These are phyloP conservation scores for Sutorius eximius DNA, from an alignment of 1,284 basidiomycete species.

Conservation along the genomic window DNA sequence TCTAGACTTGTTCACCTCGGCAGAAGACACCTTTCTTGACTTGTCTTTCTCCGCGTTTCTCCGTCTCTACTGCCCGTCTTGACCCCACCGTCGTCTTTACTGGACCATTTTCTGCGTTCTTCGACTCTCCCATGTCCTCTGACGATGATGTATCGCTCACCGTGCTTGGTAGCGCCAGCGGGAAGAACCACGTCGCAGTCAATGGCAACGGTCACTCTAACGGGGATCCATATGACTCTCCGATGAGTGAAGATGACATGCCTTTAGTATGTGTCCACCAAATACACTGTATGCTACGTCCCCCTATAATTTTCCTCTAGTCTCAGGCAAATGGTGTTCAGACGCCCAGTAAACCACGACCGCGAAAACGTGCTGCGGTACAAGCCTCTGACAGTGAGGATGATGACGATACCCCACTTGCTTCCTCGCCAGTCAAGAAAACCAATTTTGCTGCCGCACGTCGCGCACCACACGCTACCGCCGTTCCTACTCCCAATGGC, in stretches of 20 bases:
- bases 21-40: constrained; percentile 21
- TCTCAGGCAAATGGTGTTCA: constrained; percentile 44
- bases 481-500: constrained; percentile 36
- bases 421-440: constrained; percentile 65
- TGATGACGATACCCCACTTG: constrained; percentile 71
- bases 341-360: constrained; percentile 48
- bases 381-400: constrained; percentile 63
- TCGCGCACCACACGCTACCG: constrained; percentile 42
- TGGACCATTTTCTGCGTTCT: neutral
- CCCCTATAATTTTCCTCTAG: constrained; percentile 31
- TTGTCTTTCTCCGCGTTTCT: constrained; percentile 26
- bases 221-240: constrained; percentile 43
- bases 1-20: constrained; percentile 44
- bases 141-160: constrained; percentile 71
- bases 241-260: constrained; percentile 66
- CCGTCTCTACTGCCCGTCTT: constrained; percentile 10
- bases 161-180: constrained; percentile 40
- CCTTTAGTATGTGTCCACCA: constrained; percentile 56
- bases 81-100: neutral
- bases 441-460: constrained; percentile 42
- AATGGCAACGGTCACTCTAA: constrained; percentile 48
- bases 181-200: constrained; percentile 36
- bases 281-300: neutral
- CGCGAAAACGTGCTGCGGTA: constrained; percentile 61
- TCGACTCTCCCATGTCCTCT: constrained; percentile 47